A percentile compares a stretch with the other conserved stretches of the same genome.
Conservation (phyloP, 169 alveolate genomes). For the Plasmodium reichenowi region DNA sequence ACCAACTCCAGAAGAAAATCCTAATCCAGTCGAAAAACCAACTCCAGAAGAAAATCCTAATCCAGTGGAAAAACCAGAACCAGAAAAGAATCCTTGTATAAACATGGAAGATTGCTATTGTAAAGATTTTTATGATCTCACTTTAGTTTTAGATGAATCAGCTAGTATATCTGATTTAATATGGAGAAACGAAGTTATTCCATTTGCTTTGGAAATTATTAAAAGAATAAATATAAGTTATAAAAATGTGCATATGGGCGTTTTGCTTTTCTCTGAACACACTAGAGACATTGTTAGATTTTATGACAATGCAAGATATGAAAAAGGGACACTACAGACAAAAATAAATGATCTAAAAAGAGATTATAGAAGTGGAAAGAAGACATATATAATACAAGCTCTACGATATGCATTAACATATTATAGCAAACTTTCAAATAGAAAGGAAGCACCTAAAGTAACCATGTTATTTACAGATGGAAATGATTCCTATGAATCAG, state of each 20-base stretch:
- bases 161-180: constrained; percentile 58
- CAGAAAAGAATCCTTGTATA: constrained; percentile 12
- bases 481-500: constrained; percentile 42
- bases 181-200: constrained; percentile 60
- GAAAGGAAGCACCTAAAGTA: constrained; percentile 61
- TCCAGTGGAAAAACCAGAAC: not conserved
- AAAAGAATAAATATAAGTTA: constrained; percentile 26
- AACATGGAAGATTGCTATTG: constrained; percentile 52
- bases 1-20: constrained; percentile 4
- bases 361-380: constrained; percentile 41
- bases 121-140: constrained; percentile 55
- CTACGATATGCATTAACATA: constrained; percentile 30
- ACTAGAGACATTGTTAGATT: constrained; percentile 50
- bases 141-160: constrained; percentile 68
- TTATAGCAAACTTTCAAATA: constrained; percentile 26
- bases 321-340: constrained; percentile 17
- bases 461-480: constrained; percentile 73
- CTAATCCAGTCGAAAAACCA: constrained; percentile 8
- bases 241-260: constrained; percentile 36
- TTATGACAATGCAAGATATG: constrained; percentile 40
- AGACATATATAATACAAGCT: constrained; percentile 25
- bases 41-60: constrained; percentile 3
- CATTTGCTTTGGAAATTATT: constrained; percentile 47
- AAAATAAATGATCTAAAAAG: constrained; percentile 35
- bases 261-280: constrained; percentile 48